Conservation (phyloP, 176 grass and related monocot genomes). For the Oryza meyeriana region DNA sequence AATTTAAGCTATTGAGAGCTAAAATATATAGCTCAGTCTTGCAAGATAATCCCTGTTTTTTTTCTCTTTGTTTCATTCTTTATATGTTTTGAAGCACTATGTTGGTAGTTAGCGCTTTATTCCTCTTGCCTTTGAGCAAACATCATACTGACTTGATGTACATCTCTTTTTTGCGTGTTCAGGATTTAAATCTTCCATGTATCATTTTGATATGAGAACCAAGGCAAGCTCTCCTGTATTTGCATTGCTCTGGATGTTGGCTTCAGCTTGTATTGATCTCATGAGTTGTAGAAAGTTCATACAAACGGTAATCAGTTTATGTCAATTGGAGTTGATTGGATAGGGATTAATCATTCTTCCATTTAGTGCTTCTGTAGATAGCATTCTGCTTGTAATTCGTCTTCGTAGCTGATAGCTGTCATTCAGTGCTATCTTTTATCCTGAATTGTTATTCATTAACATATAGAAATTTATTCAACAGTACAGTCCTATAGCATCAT, state of each 20-base stretch:
- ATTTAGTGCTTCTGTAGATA: conserved; percentile 26
- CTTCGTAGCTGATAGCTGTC: not conserved
- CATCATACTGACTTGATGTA: not conserved
- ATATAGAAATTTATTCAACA: not conserved
- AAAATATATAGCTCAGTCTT: not conserved
- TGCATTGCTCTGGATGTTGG: conserved; percentile 17
- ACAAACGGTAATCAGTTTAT: not conserved
- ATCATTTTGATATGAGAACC: conserved; percentile 16
- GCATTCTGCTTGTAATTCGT: conserved; percentile 9
- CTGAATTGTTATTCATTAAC: conserved; percentile 5
- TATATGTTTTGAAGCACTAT: not conserved
- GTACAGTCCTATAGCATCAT: conserved; percentile 1
- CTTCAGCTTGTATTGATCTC: conserved; percentile 19
- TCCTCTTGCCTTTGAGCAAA: not conserved
- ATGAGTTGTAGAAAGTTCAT: conserved; percentile 36
- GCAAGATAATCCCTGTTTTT: not conserved
- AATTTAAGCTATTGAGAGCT: not conserved
- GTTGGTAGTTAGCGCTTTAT: not conserved
- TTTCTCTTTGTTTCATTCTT: not conserved
- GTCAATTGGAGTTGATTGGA: conserved; percentile 28
- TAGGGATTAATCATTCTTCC: conserved; percentile 36
- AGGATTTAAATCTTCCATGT: not conserved
- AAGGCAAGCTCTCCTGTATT: not conserved
- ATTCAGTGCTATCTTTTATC: not conserved
- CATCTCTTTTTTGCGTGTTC: not conserved